phyloP scores from a whole-genome alignment of 148 eudicot species.

The Rhododendron griersonianum region DNA sequence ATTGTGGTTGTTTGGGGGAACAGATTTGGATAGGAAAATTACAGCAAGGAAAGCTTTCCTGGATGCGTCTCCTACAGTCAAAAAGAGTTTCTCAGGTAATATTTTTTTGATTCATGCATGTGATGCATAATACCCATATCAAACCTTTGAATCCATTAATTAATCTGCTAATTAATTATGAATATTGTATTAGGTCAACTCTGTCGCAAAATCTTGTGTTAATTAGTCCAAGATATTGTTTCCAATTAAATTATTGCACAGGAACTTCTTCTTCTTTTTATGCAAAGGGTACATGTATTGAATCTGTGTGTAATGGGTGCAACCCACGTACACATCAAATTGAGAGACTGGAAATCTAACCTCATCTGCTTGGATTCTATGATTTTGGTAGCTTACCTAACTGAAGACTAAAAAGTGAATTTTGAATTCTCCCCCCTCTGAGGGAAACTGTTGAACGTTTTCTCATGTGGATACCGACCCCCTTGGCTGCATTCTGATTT shows the following conservation, averaged over 20 bases:
- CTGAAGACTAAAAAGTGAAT: constrained; percentile 22
- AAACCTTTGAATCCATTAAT: neutral
- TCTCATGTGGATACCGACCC: neutral
- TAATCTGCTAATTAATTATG: neutral
- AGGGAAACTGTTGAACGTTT: neutral
- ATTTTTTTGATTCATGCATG: neutral
- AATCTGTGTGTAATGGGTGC: neutral
- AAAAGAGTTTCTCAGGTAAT: constrained; percentile 50
- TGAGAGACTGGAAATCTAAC: neutral
- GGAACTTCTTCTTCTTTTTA: neutral
- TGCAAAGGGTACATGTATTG: neutral
- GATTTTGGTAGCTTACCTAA: constrained; percentile 44
- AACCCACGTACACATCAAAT: constrained; percentile 4
- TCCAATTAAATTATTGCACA: neutral
- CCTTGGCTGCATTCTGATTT: neutral
- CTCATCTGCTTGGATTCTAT: constrained; percentile 7
- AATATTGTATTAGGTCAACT: neutral
- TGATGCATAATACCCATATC: neutral
- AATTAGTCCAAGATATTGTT: neutral
- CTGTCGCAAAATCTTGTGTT: neutral
- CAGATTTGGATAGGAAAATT: constrained; percentile 42
- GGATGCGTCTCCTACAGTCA: constrained; percentile 29
- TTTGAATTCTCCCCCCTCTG: constrained; percentile 4
- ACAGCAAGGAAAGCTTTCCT: constrained; percentile 34
- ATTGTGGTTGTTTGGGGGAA: constrained; percentile 5